These are phyloP conservation scores for Calocybe indica DNA, from an alignment of 768 basidiomycete genomes.

Conservation along the genomic window DNA sequence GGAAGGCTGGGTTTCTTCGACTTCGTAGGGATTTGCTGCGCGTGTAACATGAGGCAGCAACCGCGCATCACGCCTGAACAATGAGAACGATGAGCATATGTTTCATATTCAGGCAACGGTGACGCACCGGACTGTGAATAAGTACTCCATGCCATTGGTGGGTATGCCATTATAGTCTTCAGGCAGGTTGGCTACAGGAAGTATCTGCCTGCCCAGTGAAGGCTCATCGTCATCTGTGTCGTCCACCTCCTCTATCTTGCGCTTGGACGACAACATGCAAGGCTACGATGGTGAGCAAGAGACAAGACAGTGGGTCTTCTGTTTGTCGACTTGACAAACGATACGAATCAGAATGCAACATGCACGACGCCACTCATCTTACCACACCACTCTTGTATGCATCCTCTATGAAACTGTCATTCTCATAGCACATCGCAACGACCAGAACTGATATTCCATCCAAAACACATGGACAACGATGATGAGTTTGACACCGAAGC, in stretches of 20 bases:
- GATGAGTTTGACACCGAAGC: conserved; percentile 60
- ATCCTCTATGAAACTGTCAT: no score
- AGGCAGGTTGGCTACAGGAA: conserved; percentile 82
- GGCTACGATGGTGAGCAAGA: no score
- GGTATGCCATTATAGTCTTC: conserved; percentile 59
- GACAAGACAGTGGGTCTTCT: no score
- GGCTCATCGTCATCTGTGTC: conserved; percentile 59
- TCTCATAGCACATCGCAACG: no score
- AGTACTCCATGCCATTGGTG: conserved; percentile 69
- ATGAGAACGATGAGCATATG: conserved; percentile 1
- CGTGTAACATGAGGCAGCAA: conserved; percentile 58
- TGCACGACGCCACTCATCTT: background rate
- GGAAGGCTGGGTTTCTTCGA: conserved; percentile 17
- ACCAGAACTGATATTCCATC: conserved; percentile 8
- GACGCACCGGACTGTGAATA: conserved; percentile 72
- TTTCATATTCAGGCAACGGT: background rate
- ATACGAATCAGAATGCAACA: no score
- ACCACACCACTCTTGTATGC: background rate
- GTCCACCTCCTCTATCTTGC: conserved; percentile 45
- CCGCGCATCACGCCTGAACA: conserved; percentile 64
- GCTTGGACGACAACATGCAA: conserved; percentile 31
- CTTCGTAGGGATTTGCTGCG: conserved; percentile 64
- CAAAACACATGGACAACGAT: conserved; percentile 28
- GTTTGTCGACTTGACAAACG: no score
- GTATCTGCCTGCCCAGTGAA: conserved; percentile 59